Evolutionary conservation across 352 stramenopile species (phyloP).

Genomic region (Phytopythium vexans): DNA sequence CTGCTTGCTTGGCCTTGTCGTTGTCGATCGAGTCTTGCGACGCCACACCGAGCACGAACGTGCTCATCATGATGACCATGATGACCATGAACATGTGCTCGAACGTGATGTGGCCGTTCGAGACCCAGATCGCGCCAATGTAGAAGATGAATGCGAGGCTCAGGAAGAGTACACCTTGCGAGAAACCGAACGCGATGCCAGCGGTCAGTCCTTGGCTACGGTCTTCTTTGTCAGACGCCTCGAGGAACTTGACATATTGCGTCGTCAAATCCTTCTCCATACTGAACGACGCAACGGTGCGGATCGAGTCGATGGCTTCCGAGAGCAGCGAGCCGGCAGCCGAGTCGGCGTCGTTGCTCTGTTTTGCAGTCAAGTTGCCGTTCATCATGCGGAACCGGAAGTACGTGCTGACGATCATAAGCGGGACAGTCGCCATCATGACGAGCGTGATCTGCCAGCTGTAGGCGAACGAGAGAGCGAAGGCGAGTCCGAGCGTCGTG

Average conservation of each 20-base stretch:
- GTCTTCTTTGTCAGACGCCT: conserved; percentile 19
- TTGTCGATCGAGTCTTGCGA: conserved; percentile 18
- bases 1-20: conserved; percentile 19
- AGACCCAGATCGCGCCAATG: conserved; percentile 42
- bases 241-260: conserved; percentile 18
- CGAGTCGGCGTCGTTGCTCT: conserved; percentile 20
- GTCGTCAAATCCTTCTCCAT: conserved; percentile 21
- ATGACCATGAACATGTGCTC: conserved; percentile 71
- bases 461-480: conserved; percentile 28
- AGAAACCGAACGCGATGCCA: conserved; percentile 47
- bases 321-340: conserved; percentile 19
- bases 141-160: conserved; percentile 67
- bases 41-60: conserved; percentile 22
- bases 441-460: conserved; percentile 44
- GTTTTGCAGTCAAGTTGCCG: conserved; percentile 13
- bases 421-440: conserved; percentile 19
- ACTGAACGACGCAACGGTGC: conserved; percentile 36
- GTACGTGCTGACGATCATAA: conserved; percentile 10
- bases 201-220: conserved; percentile 32
- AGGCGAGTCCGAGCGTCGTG: conserved; percentile 17
- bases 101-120: conserved; percentile 51
- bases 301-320: conserved; percentile 29
- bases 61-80: conserved; percentile 48
- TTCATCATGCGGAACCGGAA: conserved; percentile 16
- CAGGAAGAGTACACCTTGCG: conserved; percentile 49